Percentiles rank a stretch among this genome's conserved stretches.
phyloP scores from a whole-genome alignment of 805 yeast species.

The Candida stauntonica region DNA sequence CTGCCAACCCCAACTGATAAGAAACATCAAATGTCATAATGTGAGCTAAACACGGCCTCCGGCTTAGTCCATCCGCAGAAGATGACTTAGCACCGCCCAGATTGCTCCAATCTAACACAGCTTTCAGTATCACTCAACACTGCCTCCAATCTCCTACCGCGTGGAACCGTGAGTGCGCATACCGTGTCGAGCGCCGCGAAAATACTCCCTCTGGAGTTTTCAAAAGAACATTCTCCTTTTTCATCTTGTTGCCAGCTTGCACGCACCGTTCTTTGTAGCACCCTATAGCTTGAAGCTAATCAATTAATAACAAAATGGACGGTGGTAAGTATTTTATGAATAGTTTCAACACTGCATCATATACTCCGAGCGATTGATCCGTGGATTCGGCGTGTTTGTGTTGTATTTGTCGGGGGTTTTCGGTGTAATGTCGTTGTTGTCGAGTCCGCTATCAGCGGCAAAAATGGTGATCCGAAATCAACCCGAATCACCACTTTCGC shows the following conservation, averaged over 20 bases:
- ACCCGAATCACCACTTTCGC: background rate
- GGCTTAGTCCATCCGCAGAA: too few species aligned
- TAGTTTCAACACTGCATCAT: background rate
- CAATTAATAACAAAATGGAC: conserved; percentile 22
- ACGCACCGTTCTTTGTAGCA: conserved; percentile 1
- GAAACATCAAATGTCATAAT: too few species aligned
- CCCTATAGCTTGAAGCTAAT: conserved; percentile 9
- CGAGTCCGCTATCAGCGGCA: conserved; percentile 1
- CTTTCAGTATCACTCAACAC: too few species aligned
- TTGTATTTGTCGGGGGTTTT: background rate
- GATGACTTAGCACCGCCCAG: too few species aligned
- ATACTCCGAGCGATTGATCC: background rate
- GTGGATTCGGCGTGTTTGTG: background rate
- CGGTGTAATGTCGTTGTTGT: conserved; percentile 3
- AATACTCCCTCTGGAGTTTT: conserved; percentile 1
- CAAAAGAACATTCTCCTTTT: conserved; percentile 15
- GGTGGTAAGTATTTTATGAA: conserved; percentile 20
- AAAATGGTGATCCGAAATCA: background rate
- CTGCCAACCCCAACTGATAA: too few species aligned
- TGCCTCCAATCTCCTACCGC: background rate
- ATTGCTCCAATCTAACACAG: too few species aligned
- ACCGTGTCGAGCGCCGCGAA: conserved; percentile 1
- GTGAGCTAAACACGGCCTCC: too few species aligned
- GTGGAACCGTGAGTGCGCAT: conserved; percentile 6
- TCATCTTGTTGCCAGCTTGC: conserved; percentile 13